Evolutionary conservation across 495 filamentous ascomycete species (phyloP).

Genomic region (Aspergillus cristatus): DNA sequence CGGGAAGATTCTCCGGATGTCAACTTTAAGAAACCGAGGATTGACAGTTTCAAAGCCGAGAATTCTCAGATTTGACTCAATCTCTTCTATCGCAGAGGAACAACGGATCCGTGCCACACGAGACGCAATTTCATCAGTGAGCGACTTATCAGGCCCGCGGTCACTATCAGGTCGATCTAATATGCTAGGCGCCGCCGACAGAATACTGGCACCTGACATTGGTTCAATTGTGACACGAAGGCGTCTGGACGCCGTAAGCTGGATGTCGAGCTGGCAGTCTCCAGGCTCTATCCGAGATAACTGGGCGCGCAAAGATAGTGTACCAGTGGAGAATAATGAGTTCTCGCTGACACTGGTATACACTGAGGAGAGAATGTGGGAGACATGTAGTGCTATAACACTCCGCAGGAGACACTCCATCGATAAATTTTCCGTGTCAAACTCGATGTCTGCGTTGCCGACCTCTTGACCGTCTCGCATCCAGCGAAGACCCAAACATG

Average conservation of each 20-base stretch:
- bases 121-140: constrained; percentile 42
- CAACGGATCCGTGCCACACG: constrained; percentile 51
- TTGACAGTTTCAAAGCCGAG: constrained; percentile 52
- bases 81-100: constrained; percentile 48
- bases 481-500: constrained; percentile 67
- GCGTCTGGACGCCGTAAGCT: constrained; percentile 49
- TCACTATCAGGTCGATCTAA: constrained; percentile 41
- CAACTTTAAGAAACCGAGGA: constrained; percentile 45
- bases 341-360: constrained; percentile 45
- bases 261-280: constrained; percentile 57
- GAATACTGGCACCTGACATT: constrained; percentile 36
- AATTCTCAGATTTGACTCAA: constrained; percentile 48
- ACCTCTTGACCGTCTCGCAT: constrained; percentile 72
- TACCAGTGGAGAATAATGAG: constrained; percentile 47
- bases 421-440: constrained; percentile 59
- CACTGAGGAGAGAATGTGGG: constrained; percentile 52
- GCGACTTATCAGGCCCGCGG: constrained; percentile 29
- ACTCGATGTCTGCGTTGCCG: constrained; percentile 49
- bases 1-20: constrained; percentile 52
- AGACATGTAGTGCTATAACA: constrained; percentile 67
- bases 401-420: constrained; percentile 62
- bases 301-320: constrained; percentile 44
- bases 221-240: constrained; percentile 60
- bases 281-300: constrained; percentile 50
- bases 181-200: constrained; percentile 28